These are phyloP conservation scores for Abrus precatorius DNA, from an alignment of 306 rosid genomes.

Conservation along the genomic window DNA sequence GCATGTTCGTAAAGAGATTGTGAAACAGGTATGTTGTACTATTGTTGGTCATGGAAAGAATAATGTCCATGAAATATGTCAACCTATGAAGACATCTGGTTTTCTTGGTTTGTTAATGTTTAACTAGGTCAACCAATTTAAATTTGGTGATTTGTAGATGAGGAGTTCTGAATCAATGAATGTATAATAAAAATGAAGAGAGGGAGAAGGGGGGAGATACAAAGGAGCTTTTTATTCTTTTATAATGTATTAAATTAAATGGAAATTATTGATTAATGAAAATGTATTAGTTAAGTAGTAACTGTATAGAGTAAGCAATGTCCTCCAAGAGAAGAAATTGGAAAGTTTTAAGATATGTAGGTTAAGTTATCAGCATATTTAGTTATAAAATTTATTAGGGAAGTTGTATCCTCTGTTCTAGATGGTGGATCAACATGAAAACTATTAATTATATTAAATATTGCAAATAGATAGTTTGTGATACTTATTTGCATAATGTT, in stretches of 20 bases:
- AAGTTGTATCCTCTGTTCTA: slow-evolving; percentile 27
- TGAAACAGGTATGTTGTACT: slow-evolving; percentile 65
- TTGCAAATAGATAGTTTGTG: slow-evolving; percentile 35
- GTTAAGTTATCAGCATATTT: background rate
- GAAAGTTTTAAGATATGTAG: slow-evolving; percentile 10
- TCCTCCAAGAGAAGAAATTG: slow-evolving; percentile 30
- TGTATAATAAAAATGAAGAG: background rate
- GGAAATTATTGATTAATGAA: slow-evolving; percentile 1
- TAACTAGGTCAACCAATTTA: background rate
- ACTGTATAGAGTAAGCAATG: background rate
- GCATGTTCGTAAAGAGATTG: slow-evolving; percentile 80
- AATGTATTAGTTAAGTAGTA: slow-evolving; percentile 5
- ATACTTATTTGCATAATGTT: slow-evolving; percentile 55
- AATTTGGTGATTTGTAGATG: slow-evolving; percentile 11
- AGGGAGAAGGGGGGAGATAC: background rate
- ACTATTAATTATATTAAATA: slow-evolving; percentile 4
- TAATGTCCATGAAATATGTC: slow-evolving; percentile 3
- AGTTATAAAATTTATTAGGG: background rate
- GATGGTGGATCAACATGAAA: slow-evolving; percentile 30
- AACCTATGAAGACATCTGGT: slow-evolving; percentile 13
- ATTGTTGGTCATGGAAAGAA: slow-evolving; percentile 28
- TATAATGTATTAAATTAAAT: slow-evolving; percentile 13
- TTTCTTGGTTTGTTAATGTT: slow-evolving; percentile 18
- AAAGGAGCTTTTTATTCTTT: slow-evolving; percentile 19
- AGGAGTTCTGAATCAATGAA: slow-evolving; percentile 20